These are phyloP conservation scores for Aspergillus quadrilineatus DNA, from an alignment of 2,329 filamentous ascomycete genomes.

Conservation along the genomic window DNA sequence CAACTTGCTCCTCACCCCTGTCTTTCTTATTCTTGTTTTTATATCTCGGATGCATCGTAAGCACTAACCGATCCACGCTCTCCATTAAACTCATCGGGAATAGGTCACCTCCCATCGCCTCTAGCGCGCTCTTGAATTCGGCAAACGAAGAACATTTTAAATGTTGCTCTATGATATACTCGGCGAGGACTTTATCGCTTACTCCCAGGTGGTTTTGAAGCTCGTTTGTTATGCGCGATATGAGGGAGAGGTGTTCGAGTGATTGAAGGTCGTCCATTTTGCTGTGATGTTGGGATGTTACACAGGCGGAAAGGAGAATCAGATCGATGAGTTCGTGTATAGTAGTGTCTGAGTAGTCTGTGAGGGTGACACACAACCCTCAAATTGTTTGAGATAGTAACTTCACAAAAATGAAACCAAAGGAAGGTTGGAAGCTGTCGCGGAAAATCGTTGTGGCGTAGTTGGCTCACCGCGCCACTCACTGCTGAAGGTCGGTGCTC, in stretches of 20 bases:
- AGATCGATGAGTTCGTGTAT: neutral
- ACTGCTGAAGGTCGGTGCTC: neutral
- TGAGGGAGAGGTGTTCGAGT: conserved; percentile 88
- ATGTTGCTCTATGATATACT: conserved; percentile 93
- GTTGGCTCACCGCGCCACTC: conserved; percentile 25
- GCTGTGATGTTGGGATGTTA: neutral
- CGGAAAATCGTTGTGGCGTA: conserved; percentile 41
- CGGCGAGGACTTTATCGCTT: conserved; percentile 89
- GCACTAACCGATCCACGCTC: conserved; percentile 83
- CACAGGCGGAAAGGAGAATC: neutral
- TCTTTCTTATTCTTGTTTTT: conserved; percentile 50
- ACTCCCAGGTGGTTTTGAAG: conserved; percentile 91
- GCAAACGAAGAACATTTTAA: conserved; percentile 67
- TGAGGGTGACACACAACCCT: conserved; percentile 26
- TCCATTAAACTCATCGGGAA: conserved; percentile 85
- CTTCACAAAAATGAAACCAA: conserved; percentile 3
- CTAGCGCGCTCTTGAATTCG: conserved; percentile 74
- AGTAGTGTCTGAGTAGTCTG: neutral
- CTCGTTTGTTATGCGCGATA: conserved; percentile 91
- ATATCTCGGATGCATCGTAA: conserved; percentile 87
- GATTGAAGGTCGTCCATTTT: conserved; percentile 86
- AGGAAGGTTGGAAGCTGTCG: conserved; percentile 17
- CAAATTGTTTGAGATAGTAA: neutral
- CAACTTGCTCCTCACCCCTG: conserved; percentile 39
- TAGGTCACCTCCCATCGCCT: conserved; percentile 69